A percentile compares a stretch with the other conserved stretches of the same genome.
These are phyloP conservation scores for Leccinum pellstonianum DNA, from an alignment of 768 basidiomycete genomes.

Conservation along the genomic window DNA sequence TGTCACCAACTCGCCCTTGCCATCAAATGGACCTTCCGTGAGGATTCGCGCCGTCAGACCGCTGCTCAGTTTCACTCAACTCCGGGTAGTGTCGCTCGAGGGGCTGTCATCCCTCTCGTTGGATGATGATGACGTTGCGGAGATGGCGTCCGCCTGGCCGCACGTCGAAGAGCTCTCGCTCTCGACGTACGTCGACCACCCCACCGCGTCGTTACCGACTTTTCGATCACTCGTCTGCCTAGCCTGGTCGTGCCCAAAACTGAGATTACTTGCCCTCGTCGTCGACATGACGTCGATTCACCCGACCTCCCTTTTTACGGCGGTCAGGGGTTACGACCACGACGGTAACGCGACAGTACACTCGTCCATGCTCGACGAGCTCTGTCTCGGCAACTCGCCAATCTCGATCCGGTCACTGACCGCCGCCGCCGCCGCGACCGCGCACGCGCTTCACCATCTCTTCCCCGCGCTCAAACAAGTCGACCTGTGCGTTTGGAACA, in stretches of 20 bases:
- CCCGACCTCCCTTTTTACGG: neutral
- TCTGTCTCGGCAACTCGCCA: slow-evolving; percentile 24
- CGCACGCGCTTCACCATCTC: slow-evolving; percentile 11
- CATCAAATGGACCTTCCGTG: neutral
- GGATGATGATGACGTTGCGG: slow-evolving; percentile 15
- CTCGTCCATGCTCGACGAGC: slow-evolving; percentile 7
- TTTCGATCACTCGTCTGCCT: slow-evolving; percentile 17
- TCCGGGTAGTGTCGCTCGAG: slow-evolving; percentile 17
- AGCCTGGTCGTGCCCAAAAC: slow-evolving; percentile 9
- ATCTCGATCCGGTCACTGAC: slow-evolving; percentile 7
- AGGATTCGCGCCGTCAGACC: slow-evolving; percentile 17
- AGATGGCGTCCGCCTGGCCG: slow-evolving; percentile 23
- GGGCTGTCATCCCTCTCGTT: slow-evolving; percentile 17
- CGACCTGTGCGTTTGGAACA: slow-evolving; percentile 20
- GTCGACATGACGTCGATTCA: slow-evolving; percentile 15
- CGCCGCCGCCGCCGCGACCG: slow-evolving; percentile 11
- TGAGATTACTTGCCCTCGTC: slow-evolving; percentile 24
- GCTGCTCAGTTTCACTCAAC: slow-evolving; percentile 12
- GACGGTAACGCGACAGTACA: neutral
- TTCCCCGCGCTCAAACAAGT: slow-evolving; percentile 23
- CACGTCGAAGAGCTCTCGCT: slow-evolving; percentile 20
- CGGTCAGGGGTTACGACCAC: neutral
- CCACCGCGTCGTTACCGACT: slow-evolving; percentile 20
- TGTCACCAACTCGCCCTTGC: slow-evolving; percentile 15
- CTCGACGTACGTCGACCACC: slow-evolving; percentile 16